Evolutionary conservation across 768 basidiomycete species (phyloP), one percentile per base, ranked within the genome.

Genomic region (Suillus subalutaceus): DNA sequence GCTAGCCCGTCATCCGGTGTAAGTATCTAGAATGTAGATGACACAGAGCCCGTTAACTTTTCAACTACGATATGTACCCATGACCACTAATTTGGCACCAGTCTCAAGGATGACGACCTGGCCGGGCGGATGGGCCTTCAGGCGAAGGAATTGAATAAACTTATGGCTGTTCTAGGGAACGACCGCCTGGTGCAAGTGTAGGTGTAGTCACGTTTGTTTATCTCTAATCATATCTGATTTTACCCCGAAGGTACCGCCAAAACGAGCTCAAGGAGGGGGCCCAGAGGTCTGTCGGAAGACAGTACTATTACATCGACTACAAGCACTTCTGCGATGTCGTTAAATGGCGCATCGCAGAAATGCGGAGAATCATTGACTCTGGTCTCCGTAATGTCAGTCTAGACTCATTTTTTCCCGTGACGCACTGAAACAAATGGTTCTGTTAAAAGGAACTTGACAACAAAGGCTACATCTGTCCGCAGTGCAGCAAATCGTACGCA

Each of bases 301-400:
- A 93, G 73, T 99, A 98, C 82, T 99, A 93, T 82, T 98, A 94
- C 79, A 92, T 99, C 75, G 91, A 99, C 80, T 96, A 97, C 78
- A 88, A 94, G 72, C 88, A 90, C 73, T 96, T 98, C 75, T 96
- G 94, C 79, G 96, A 99, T 78, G 96, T 99, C 56, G 93, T 97
- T 78, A 98, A 99, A 77, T 99, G 97, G 94, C 86, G 96, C 48
- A 88, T 99, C 63, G 93, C 93, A 6, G 92, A 93, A 74, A 96
- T 98, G 94, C 86, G 93, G 68, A 85, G 89, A 68, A 88, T 88
- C 67, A 94, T 99, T 68, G 96, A 99, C 79, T 89, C 91, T 40
- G 90, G 89, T 63, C 83, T 97, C 70, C 90, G 95, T 69, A 94
- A 96, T 78, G 96, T 95, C 67, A 64, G 88, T 81, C 41, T 38